These are phyloP conservation scores for Kwoniella sp. DNA, from an alignment of 768 basidiomycete species.

Conservation along the genomic window DNA sequence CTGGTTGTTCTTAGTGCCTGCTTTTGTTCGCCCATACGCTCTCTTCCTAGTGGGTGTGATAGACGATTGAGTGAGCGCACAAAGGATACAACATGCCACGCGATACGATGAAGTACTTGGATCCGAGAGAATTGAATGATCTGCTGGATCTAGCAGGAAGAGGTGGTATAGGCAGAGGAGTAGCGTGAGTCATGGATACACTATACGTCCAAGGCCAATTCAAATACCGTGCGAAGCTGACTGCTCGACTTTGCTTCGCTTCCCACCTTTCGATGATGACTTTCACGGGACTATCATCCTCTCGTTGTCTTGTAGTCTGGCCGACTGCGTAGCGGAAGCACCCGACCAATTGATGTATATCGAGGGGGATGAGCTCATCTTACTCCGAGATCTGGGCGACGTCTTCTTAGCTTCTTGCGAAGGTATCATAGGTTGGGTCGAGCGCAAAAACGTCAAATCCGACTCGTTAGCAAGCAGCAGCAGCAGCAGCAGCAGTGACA, in stretches of 20 bases:
- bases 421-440: conserved; percentile 50
- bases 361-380: conserved; percentile 41
- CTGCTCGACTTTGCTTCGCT: neutral
- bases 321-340: conserved; percentile 46
- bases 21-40: neutral
- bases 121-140: conserved; percentile 45
- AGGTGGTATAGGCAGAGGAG: conserved; percentile 45
- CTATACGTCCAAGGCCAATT: too few species aligned
- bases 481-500: conserved; percentile 1
- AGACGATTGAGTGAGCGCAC: too few species aligned
- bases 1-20: too few species aligned
- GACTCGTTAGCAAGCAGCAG: conserved; percentile 20
- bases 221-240: too few species aligned
- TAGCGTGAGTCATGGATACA: conserved; percentile 49
- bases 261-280: neutral
- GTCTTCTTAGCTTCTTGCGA: conserved; percentile 43
- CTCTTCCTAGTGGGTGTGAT: too few species aligned
- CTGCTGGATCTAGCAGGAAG: conserved; percentile 37
- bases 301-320: conserved; percentile 18
- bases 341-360: conserved; percentile 51
- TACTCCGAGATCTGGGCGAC: conserved; percentile 40
- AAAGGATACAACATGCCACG: neutral
- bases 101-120: conserved; percentile 29
- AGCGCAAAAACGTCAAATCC: conserved; percentile 32
- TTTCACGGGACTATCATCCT: too few species aligned